phyloP scores from a whole-genome alignment of 2,329 filamentous ascomycete genomes.

The Xylariaceae sp. region DNA sequence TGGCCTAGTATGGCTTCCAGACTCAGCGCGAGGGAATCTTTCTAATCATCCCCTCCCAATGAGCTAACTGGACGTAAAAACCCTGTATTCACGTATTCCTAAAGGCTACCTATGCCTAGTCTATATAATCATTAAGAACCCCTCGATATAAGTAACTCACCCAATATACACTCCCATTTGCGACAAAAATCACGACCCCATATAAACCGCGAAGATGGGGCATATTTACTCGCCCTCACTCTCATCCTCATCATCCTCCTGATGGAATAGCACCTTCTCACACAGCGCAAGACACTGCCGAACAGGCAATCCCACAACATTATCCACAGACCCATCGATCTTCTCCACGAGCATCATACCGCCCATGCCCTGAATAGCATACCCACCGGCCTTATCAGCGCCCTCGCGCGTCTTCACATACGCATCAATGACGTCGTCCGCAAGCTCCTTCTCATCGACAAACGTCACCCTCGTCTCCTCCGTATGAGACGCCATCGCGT shows the following conservation, averaged over 20 bases:
- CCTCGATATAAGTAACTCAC: too few species aligned
- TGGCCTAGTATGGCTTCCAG: neutral
- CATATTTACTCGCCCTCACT: constrained; percentile 15
- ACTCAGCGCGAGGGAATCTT: neutral
- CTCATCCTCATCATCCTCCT: constrained; percentile 50
- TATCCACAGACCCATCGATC: constrained; percentile 87
- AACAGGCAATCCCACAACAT: constrained; percentile 86
- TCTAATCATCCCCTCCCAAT: neutral
- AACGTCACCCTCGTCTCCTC: constrained; percentile 94
- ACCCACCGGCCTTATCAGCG: constrained; percentile 92
- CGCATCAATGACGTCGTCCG: constrained; percentile 74
- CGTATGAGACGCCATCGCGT: constrained; percentile 71
- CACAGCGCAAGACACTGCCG: constrained; percentile 73
- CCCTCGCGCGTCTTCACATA: constrained; percentile 85
- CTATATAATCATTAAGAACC: neutral
- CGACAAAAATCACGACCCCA: too few species aligned
- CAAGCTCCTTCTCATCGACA: constrained; percentile 53
- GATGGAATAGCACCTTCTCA: constrained; percentile 77
- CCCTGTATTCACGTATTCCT: neutral
- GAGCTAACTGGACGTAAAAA: neutral
- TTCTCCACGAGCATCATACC: constrained; percentile 81
- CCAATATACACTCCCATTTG: neutral
- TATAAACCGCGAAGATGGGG: too few species aligned
- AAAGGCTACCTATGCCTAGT: neutral
- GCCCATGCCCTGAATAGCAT: constrained; percentile 86